Evolutionary conservation across 2,329 filamentous ascomycete species (phyloP).

Genomic region (Colletotrichum siamense): DNA sequence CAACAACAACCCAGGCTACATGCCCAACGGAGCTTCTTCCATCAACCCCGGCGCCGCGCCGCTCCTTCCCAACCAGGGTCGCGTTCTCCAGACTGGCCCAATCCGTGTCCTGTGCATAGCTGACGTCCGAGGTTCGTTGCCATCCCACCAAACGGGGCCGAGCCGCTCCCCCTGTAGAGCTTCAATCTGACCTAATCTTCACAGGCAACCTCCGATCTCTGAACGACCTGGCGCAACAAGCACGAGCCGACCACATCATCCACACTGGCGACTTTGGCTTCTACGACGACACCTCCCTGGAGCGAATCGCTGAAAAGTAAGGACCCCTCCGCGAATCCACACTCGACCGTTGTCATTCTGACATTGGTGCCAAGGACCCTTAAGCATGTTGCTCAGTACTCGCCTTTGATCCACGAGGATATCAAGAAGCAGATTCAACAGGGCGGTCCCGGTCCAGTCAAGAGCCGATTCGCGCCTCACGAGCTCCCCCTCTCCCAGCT

Average conservation of each 20-base stretch:
- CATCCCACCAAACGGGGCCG: slow-evolving; percentile 2
- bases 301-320: slow-evolving; percentile 98
- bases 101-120: slow-evolving; percentile 74
- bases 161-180: background rate
- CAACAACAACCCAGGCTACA: slow-evolving; percentile 62
- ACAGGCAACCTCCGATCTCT: slow-evolving; percentile 92
- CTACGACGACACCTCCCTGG: slow-evolving; percentile 94
- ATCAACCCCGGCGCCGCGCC: slow-evolving; percentile 66
- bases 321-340: slow-evolving; percentile 36
- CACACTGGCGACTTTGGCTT: slow-evolving; percentile 99
- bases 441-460: slow-evolving; percentile 78
- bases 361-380: slow-evolving; percentile 70
- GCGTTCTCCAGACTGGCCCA: slow-evolving; percentile 68
- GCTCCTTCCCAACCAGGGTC: slow-evolving; percentile 71
- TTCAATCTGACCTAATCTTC: background rate
- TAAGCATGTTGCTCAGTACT: slow-evolving; percentile 98
- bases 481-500: slow-evolving; percentile 94
- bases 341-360: slow-evolving; percentile 17
- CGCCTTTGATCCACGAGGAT: slow-evolving; percentile 84
- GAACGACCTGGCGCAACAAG: slow-evolving; percentile 94
- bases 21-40: slow-evolving; percentile 66
- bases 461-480: slow-evolving; percentile 80
- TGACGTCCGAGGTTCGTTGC: slow-evolving; percentile 69
- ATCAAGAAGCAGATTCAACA: slow-evolving; percentile 71
- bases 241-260: slow-evolving; percentile 95